phyloP scores from a whole-genome alignment of 148 eudicot species.

The Arctostaphylos glauca region DNA sequence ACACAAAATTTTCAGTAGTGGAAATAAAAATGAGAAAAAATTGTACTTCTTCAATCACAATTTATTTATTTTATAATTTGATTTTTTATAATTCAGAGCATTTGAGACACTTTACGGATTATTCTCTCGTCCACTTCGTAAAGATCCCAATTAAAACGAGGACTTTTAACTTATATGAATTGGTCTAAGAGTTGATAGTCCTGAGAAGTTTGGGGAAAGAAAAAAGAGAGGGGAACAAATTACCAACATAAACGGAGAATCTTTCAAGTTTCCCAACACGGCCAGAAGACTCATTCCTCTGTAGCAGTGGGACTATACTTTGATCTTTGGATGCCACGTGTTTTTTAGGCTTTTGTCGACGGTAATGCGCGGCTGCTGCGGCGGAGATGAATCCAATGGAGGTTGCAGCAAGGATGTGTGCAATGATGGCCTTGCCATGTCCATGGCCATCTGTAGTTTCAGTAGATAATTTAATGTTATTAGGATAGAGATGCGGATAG shows the following conservation, averaged over 20 bases:
- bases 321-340: neutral
- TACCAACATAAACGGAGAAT: conserved; percentile 90
- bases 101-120: too few species aligned
- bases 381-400: conserved; percentile 33
- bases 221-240: neutral
- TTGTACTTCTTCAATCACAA: too few species aligned
- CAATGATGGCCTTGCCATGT: conserved; percentile 18
- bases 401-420: conserved; percentile 32
- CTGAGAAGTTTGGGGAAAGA: neutral
- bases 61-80: too few species aligned
- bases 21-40: too few species aligned
- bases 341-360: conserved; percentile 13
- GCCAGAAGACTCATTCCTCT: conserved; percentile 44
- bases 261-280: conserved; percentile 59
- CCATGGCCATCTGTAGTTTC: conserved; percentile 18
- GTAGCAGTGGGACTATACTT: conserved; percentile 40
- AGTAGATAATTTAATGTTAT: neutral
- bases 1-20: too few species aligned
- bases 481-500: neutral
- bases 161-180: too few species aligned
- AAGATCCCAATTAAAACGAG: too few species aligned
- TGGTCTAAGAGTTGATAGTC: too few species aligned
- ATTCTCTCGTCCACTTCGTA: too few species aligned
- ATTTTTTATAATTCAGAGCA: too few species aligned
- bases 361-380: conserved; percentile 20